Evolutionary conservation across 2,329 filamentous ascomycete species (phyloP), one percentile per base, ranked within the genome.

Genomic region (Chrysosporium queenslandicum): DNA sequence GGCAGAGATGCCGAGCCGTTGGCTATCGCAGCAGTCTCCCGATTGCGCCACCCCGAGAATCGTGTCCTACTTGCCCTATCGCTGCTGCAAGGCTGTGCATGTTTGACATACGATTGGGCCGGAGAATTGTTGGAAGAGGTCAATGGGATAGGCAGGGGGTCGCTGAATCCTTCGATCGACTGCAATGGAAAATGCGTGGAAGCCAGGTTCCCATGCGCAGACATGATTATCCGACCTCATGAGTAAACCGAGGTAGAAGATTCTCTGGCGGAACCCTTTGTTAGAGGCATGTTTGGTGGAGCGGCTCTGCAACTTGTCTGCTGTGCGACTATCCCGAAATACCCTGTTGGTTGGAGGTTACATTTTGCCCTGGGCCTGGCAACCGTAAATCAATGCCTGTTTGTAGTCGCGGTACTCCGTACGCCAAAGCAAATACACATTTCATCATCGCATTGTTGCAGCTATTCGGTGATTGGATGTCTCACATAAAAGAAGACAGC

Each of bases 371-470:
- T 18, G 7, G n/a, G 23, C 9, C 23, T 23, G 25, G 36, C 21
- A 11, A 41, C n/a, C 18, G 46, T 53, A 52, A 39, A 52, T 50
- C 50, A 52, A 50, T 48, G 36, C 50, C 49, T 51, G 55, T 58
- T 60, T 59, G 58, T 56, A 52, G 45, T 58, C 59, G 59, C 59
- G 60, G 59, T 61, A 48, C 52, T 21, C 53, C 50, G 59, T 61
- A 48, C 52, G 27, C 53, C 50, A 49, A 50, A 54, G 46, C 21
- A 50, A 50, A 46, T 52, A 48, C 58, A 60, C 61, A 42, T 52
- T 46, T 60, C 59, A 59, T 61, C 55, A 58, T 58, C 54, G 56
- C 63, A 63, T 65, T 65, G 61, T 65, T 64, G 63, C 63, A 58
- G 59, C 23, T 58, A 55, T 56, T 58, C 58, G 57, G 57, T 61